Evolutionary conservation across 371 early-diverging fungal species (phyloP).

Genomic region (Rhizopus delemar): DNA sequence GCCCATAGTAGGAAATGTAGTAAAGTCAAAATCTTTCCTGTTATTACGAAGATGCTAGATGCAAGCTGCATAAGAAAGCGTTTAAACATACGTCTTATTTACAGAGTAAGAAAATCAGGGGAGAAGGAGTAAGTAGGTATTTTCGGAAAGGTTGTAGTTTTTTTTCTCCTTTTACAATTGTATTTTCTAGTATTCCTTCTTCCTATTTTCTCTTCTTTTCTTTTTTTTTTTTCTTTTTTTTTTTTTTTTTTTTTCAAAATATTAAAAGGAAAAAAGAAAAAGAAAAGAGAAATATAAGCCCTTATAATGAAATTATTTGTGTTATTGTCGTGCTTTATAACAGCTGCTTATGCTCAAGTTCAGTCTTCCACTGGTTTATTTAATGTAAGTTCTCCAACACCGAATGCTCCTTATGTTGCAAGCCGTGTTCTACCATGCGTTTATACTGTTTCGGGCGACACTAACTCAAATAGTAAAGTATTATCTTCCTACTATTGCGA

Average conservation of each 20-base stretch:
- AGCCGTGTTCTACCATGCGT: slow-evolving; percentile 45
- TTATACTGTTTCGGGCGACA: slow-evolving; percentile 30
- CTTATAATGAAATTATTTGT: slow-evolving; percentile 7
- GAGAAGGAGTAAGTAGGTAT: background rate
- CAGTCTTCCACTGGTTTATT: slow-evolving; percentile 27
- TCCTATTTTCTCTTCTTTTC: background rate
- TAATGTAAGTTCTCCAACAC: slow-evolving; percentile 34
- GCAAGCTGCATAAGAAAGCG: background rate
- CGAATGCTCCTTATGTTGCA: slow-evolving; percentile 37
- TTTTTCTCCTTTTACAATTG: slow-evolving; percentile 2
- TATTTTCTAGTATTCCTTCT: background rate
- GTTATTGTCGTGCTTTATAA: slow-evolving; percentile 14
- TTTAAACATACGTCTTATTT: background rate
- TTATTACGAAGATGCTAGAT: too few relatives aligned
- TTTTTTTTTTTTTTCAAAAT: background rate
- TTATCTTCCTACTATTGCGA: background rate
- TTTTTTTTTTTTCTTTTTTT: slow-evolving; percentile 5
- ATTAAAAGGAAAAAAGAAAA: too few relatives aligned
- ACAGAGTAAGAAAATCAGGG: background rate
- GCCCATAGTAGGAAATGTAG: too few relatives aligned
- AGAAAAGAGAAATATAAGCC: background rate
- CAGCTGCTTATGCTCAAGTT: slow-evolving; percentile 20
- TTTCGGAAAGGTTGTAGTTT: slow-evolving; percentile 1
- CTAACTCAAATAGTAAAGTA: slow-evolving; percentile 31
- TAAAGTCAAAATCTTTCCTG: background rate